These are phyloP conservation scores for Serpula lacrymans DNA, from an alignment of 768 basidiomycete species.

Conservation along the genomic window DNA sequence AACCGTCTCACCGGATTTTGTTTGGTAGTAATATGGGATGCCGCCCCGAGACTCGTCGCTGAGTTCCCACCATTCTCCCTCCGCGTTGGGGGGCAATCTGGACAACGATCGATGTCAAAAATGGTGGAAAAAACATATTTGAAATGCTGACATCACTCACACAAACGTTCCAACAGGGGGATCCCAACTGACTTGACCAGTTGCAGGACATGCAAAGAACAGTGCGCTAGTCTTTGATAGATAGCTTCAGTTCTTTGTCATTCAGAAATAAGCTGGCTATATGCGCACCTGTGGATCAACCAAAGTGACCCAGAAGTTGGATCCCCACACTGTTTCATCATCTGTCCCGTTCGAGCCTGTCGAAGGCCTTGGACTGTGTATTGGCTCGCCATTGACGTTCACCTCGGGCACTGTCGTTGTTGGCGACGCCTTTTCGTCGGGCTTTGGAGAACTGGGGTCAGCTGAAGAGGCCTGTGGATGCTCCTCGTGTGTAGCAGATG, in stretches of 20 bases:
- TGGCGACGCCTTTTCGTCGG: constrained; percentile 4
- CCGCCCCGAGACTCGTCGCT: constrained; percentile 79
- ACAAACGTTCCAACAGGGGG: constrained; percentile 87
- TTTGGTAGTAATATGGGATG: constrained; percentile 92
- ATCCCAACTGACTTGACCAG: constrained; percentile 92
- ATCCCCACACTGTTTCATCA: constrained; percentile 64
- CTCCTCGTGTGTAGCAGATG: no score
- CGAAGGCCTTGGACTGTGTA: constrained; percentile 30
- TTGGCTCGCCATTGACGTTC: constrained; percentile 31
- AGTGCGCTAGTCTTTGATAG: constrained; percentile 49
- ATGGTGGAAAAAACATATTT: constrained; percentile 14
- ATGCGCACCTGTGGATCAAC: constrained; percentile 80
- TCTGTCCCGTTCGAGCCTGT: constrained; percentile 12
- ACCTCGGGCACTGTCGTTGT: constrained; percentile 29
- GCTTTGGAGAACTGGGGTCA: neutral
- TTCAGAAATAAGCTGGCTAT: constrained; percentile 6
- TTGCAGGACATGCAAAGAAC: constrained; percentile 92
- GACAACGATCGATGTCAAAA: constrained; percentile 2
- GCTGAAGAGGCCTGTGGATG: no score
- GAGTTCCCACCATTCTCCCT: constrained; percentile 97
- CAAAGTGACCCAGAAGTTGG: constrained; percentile 93
- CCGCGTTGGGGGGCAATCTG: constrained; percentile 77
- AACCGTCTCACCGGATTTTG: constrained; percentile 84
- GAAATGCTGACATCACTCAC: constrained; percentile 42
- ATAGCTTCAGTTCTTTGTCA: no score